Evolutionary conservation across 2,329 filamentous ascomycete species (phyloP).

Genomic region (Botryotinia narcissicola): DNA sequence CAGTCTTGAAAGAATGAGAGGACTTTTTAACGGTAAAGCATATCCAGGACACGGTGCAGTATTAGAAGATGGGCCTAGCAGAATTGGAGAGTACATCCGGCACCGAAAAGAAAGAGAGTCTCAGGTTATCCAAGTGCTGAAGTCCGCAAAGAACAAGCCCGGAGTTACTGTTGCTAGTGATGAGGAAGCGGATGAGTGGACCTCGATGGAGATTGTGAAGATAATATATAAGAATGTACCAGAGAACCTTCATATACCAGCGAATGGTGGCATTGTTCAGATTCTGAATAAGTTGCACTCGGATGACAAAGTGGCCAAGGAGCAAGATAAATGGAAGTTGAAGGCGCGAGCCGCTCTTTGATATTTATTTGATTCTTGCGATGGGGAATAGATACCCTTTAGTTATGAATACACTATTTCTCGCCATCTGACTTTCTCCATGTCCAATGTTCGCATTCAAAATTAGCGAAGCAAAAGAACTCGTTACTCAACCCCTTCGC

Average conservation of each 20-base stretch:
- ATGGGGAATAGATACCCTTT: neutral
- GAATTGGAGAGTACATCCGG: slow-evolving; percentile 76
- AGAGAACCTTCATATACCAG: slow-evolving; percentile 70
- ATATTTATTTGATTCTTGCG: slow-evolving; percentile 7
- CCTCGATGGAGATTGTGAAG: slow-evolving; percentile 79
- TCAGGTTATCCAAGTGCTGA: slow-evolving; percentile 68
- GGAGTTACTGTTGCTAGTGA: slow-evolving; percentile 28
- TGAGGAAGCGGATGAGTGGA: slow-evolving; percentile 51
- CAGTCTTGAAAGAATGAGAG: slow-evolving; percentile 67
- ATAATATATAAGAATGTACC: slow-evolving; percentile 80
- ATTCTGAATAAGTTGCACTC: slow-evolving; percentile 74
- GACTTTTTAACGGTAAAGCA: slow-evolving; percentile 62
- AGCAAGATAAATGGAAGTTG: slow-evolving; percentile 46
- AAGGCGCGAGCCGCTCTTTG: slow-evolving; percentile 46
- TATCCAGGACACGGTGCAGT: slow-evolving; percentile 89
- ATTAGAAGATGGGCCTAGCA: slow-evolving; percentile 67
- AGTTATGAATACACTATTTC: slow-evolving; percentile 4
- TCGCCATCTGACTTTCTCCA: slow-evolving; percentile 34
- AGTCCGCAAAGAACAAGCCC: slow-evolving; percentile 40
- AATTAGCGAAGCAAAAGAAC: slow-evolving; percentile 78
- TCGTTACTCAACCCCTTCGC: slow-evolving; percentile 75
- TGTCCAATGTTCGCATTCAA: slow-evolving; percentile 58
- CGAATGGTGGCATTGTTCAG: slow-evolving; percentile 72
- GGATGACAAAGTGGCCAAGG: slow-evolving; percentile 63
- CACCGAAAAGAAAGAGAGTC: slow-evolving; percentile 79